Evolutionary conservation across 805 yeast species (phyloP), one percentile per base, ranked within the genome.

Genomic region (Cyberlindnera lachancei): DNA sequence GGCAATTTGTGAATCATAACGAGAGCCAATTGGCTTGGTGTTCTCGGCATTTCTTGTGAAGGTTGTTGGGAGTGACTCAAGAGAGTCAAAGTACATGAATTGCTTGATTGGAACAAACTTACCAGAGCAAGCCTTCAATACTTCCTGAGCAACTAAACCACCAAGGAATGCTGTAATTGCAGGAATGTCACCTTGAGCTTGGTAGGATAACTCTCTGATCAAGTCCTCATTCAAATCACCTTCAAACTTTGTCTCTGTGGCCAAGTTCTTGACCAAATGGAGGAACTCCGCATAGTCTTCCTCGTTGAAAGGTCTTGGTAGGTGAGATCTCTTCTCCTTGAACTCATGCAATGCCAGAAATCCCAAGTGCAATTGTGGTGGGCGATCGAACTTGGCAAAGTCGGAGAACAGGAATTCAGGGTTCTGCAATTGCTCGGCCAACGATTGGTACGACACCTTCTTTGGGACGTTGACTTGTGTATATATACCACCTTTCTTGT

Each of bases 111-210:
- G 98, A n/a, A 79, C 75, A 52, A 88, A 92, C 61, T 92, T 92
- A 31, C 96, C 95, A 9, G 96, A 84, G 47, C 88, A 82, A 27
- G 94, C 94, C 63, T 92, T 92, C 53, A 92, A 70, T 15, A 85
- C 96, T 61, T 92, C 98, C 60, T 92, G 98, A 4, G 98, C 98
- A 28, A 85, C 80, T 34, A 90, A 65, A 21, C 97, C 97, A 57
- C 98, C 98, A 50, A 77, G 73, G 40, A 88, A 80, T 2, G 96
- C 96, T 44, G 75, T 78, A 53, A 86, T 61, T 23, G 90, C 95
- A 15, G 96, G 95, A 29, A 90, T 59, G 49, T 90, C 96, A 60
- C 98, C 98, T 32, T 78, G 70, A 2, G 96, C 80, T 56, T 90
- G 95, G 58, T 66, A 83, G 0, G 95, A 63, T 40, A 92, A 64